Conservation (phyloP, 495 filamentous ascomycete species). For the Neurospora cerealis region DNA sequence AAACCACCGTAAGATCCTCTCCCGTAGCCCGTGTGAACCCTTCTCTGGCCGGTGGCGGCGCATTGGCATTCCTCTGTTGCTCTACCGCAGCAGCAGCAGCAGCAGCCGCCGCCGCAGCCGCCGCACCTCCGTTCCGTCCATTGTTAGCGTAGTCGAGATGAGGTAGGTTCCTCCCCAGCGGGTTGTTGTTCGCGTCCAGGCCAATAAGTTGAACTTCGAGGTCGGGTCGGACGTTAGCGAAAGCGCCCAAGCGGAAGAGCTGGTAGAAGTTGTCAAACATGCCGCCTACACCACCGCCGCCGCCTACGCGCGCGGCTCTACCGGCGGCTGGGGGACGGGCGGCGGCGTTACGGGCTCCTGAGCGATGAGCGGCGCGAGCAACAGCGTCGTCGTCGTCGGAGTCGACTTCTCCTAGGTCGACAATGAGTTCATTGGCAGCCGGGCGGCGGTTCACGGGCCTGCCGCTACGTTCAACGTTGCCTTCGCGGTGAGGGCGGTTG, state of each 20-base stretch:
- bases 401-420: neutral
- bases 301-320: neutral
- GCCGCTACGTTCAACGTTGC: neutral
- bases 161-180: conserved; percentile 17
- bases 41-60: conserved; percentile 21
- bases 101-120: neutral
- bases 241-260: neutral
- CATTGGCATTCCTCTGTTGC: conserved; percentile 18
- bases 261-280: neutral
- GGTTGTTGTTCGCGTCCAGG: conserved; percentile 9
- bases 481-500: neutral
- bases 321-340: neutral
- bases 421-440: neutral
- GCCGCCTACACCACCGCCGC: neutral
- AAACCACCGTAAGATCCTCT: conserved; percentile 31
- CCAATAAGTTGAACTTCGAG: conserved; percentile 13
- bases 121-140: conserved; percentile 8
- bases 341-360: neutral
- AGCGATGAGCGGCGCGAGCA: neutral
- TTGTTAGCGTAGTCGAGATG: conserved; percentile 21
- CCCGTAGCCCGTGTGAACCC: conserved; percentile 35
- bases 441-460: neutral
- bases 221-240: conserved; percentile 3
- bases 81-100: neutral
- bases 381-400: neutral